A percentile compares a stretch with the other conserved stretches of the same genome.
Evolutionary conservation across 768 basidiomycete genomes (phyloP).

Genomic region (Chiua virens): DNA sequence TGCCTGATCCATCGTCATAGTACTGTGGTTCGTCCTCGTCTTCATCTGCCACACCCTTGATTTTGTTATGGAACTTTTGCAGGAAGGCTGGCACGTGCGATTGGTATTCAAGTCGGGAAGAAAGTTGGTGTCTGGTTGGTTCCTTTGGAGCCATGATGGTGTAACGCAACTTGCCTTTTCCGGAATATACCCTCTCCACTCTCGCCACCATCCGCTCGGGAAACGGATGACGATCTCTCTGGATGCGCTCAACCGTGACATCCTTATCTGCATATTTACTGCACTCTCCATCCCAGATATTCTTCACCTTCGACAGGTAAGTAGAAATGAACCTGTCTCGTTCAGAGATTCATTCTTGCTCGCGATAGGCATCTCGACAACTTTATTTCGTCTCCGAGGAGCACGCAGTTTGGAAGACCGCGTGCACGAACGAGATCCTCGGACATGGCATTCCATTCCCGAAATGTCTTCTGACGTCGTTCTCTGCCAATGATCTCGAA

Average conservation of each 20-base stretch:
- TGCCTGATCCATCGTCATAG: slow-evolving; percentile 65
- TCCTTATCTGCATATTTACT: slow-evolving; percentile 36
- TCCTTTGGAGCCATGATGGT: slow-evolving; percentile 48
- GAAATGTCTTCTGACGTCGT: slow-evolving; percentile 30
- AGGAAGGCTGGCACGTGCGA: slow-evolving; percentile 63
- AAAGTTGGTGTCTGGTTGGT: slow-evolving; percentile 69
- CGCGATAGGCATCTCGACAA: slow-evolving; percentile 52
- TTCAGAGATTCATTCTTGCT: not conserved
- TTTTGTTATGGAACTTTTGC: slow-evolving; percentile 60
- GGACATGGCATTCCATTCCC: slow-evolving; percentile 53
- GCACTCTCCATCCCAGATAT: slow-evolving; percentile 42
- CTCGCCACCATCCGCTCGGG: not conserved
- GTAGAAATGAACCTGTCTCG: not conserved
- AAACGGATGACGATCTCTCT: slow-evolving; percentile 19
- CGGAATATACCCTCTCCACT: not conserved
- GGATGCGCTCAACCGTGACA: slow-evolving; percentile 36
- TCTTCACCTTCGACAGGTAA: slow-evolving; percentile 43
- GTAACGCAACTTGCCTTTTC: slow-evolving; percentile 18
- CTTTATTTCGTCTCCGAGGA: slow-evolving; percentile 44
- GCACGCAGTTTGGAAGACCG: slow-evolving; percentile 58
- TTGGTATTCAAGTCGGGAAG: slow-evolving; percentile 65
- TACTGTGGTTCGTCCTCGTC: slow-evolving; percentile 50
- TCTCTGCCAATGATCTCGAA: slow-evolving; percentile 47
- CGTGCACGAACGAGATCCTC: slow-evolving; percentile 45
- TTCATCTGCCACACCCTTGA: slow-evolving; percentile 53